Conservation (phyloP, 306 rosid species). For the Lathyrus tuberosus region DNA sequence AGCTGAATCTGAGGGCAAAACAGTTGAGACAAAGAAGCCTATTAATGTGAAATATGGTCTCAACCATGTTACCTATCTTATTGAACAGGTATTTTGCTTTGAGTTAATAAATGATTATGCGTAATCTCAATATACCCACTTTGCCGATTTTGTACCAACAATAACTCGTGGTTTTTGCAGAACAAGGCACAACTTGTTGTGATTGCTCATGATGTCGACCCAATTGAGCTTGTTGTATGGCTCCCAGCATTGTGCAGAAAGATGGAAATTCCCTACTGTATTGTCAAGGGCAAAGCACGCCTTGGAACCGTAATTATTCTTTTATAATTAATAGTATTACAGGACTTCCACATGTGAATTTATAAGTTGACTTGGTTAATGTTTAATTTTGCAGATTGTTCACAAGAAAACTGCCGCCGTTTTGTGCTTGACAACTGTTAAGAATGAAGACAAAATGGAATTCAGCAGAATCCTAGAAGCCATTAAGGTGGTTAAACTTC, state of each 20-base stretch:
- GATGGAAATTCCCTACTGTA: constrained; percentile 86
- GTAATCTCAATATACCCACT: no score
- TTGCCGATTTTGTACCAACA: background rate
- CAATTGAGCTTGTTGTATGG: constrained; percentile 83
- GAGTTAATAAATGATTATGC: background rate
- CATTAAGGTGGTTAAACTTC: constrained; percentile 53
- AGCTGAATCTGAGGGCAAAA: constrained; percentile 72
- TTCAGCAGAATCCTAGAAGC: constrained; percentile 76
- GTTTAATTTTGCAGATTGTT: constrained; percentile 50
- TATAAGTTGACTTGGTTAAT: background rate
- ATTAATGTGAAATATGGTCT: constrained; percentile 81
- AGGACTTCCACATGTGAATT: background rate
- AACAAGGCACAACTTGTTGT: constrained; percentile 79
- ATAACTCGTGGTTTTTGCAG: constrained; percentile 34
- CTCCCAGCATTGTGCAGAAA: constrained; percentile 80
- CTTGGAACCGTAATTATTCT: constrained; percentile 58
- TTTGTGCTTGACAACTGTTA: constrained; percentile 80
- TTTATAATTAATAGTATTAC: background rate
- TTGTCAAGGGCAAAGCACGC: constrained; percentile 83
- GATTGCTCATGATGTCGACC: constrained; percentile 87
- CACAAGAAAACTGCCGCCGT: constrained; percentile 75
- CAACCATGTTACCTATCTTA: constrained; percentile 76
- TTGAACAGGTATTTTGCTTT: constrained; percentile 57
- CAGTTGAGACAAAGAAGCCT: constrained; percentile 68
- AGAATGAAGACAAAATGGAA: constrained; percentile 82